Percentiles rank a stretch among this genome's conserved stretches.
phyloP scores from a whole-genome alignment of 176 grass and related monocot species.

The Carex myosuroides region DNA sequence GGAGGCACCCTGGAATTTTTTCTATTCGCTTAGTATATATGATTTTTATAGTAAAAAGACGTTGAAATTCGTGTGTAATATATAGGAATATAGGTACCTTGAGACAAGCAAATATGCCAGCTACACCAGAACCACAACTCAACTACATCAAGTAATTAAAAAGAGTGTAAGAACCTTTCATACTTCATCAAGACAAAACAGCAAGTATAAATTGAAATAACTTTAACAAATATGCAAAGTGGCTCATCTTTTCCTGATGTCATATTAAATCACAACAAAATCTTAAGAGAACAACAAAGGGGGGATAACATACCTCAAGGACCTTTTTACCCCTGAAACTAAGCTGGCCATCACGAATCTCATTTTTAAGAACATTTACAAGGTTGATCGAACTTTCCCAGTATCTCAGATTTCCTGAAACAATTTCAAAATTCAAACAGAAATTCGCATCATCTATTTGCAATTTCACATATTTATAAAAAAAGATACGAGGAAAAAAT shows the following conservation, averaged over 20 bases:
- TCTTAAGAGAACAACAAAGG: background rate
- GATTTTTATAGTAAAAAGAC: background rate
- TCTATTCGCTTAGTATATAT: background rate
- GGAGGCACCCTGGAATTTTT: conserved; percentile 50
- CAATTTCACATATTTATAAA: background rate
- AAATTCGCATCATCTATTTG: background rate
- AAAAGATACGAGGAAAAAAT: background rate
- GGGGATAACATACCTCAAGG: conserved; percentile 58
- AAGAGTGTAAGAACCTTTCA: conserved; percentile 8
- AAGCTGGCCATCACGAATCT: conserved; percentile 83
- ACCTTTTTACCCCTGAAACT: conserved; percentile 87
- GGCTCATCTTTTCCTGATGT: background rate
- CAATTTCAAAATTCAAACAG: background rate
- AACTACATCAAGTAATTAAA: conserved; percentile 56
- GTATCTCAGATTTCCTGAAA: conserved; percentile 56
- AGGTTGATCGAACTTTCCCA: conserved; percentile 87
- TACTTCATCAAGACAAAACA: background rate
- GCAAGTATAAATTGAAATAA: conserved; percentile 18
- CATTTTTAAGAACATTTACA: conserved; percentile 68
- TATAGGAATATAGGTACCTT: conserved; percentile 40
- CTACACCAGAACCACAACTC: conserved; percentile 71
- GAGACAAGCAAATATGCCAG: conserved; percentile 83
- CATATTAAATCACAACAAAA: background rate
- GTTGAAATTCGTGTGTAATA: background rate
- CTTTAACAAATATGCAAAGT: background rate